Percentiles rank a stretch among this genome's conserved stretches.
Evolutionary conservation across 2,329 filamentous ascomycete genomes (phyloP).

Genomic region (Claviceps citrina): DNA sequence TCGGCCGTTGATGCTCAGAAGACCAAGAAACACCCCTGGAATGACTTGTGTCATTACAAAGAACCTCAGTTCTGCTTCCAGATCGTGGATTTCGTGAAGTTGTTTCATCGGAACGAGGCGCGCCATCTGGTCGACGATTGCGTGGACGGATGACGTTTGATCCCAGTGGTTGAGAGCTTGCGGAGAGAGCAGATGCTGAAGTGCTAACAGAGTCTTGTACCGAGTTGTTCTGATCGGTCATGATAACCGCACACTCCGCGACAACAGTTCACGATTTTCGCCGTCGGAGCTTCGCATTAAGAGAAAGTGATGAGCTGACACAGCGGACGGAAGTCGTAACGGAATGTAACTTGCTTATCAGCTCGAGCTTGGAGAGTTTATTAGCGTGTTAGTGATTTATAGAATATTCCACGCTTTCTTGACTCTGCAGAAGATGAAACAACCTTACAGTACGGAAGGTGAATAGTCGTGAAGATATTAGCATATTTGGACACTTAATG

Average conservation of each 20-base stretch:
- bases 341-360: not conserved
- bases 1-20: conserved; percentile 5
- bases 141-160: conserved; percentile 30
- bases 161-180: conserved; percentile 26
- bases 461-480: no score
- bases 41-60: not conserved
- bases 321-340: not conserved
- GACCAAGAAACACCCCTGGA: not conserved
- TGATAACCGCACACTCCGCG: conserved; percentile 21
- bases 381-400: no score
- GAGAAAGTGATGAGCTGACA: not conserved
- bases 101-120: conserved; percentile 15
- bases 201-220: conserved; percentile 21
- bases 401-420: no score
- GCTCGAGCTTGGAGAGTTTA: not conserved
- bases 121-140: conserved; percentile 30
- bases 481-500: no score
- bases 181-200: conserved; percentile 30
- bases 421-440: no score
- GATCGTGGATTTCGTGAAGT: conserved; percentile 8
- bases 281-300: conserved; percentile 18
- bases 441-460: no score
- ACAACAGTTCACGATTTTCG: conserved; percentile 14
- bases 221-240: conserved; percentile 20
- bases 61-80: not conserved